Evolutionary conservation across 345 rosid species (phyloP), one percentile per base, ranked within the genome.

Genomic region (Salix viminalis): DNA sequence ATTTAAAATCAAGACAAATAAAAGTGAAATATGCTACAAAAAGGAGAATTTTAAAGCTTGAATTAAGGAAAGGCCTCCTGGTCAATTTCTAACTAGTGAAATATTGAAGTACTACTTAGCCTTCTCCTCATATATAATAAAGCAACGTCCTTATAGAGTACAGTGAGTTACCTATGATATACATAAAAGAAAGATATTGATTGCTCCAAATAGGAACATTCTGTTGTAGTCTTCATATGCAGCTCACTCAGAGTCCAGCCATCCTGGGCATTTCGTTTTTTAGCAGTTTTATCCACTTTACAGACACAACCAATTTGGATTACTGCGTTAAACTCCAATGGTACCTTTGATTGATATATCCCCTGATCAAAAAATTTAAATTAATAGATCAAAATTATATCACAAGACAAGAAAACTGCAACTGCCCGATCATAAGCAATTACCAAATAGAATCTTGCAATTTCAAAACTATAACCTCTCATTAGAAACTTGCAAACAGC

Each of bases 301-400:
- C 99, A 95, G 52, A 95, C 97, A 79, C 99, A 91, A 65, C 97
- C 99, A 74, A 95, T 88, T 83, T 91, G 94, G 77, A 92, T 88
- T 73, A 95, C 85, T 72, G 96, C 92, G 79, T 84, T 88, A 77
- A 89, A 95, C 77, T 88, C 97, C 82, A 85, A 73, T 70, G 97
- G 93, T 82, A 93, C 87, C 83, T 89, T 90, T 36, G 92, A 85
- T 83, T 93, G 96, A 77, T 95, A 95, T 79, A 95, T 89, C 44
- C 99, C 99, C 99, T 91, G 89, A 71, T 80, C 79, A 82, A 84
- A 82, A 16, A 30, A 26, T 73, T 15, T 12, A 48, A 75, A 34
- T 72, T 23, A 79, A 71, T 70, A 71, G 56, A 46, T 13, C 36
- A 67, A 76, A 65, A 60, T 71, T 14, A 9, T 41, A 44, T 28